Evolutionary conservation across 352 stramenopile species (phyloP).

Genomic region (Globisporangium okanoganense): DNA sequence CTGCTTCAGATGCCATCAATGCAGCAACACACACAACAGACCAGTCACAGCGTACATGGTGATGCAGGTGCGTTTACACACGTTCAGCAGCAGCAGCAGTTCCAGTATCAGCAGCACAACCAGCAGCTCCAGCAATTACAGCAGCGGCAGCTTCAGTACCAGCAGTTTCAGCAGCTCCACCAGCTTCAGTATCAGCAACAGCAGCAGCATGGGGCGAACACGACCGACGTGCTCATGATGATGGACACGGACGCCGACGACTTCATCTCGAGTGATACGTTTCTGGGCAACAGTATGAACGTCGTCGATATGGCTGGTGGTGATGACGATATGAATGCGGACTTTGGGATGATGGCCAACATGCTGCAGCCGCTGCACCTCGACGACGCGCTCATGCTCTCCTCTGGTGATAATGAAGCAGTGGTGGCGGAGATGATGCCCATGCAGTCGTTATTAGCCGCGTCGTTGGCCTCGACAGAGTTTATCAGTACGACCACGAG

Average conservation of each 20-base stretch:
- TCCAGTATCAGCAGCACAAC: too few relatives aligned
- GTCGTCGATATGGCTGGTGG: conserved; percentile 3
- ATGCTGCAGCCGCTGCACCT: conserved; percentile 16
- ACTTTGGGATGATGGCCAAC: conserved; percentile 15
- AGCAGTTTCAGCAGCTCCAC: conserved; percentile 3
- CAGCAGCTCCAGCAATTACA: not conserved
- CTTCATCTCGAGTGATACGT: conserved; percentile 2
- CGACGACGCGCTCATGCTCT: not conserved
- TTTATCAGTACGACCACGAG: not conserved
- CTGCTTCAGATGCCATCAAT: not conserved
- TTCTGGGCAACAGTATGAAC: conserved; percentile 1
- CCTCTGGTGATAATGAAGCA: not conserved
- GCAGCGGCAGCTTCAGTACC: not conserved
- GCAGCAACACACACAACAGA: not conserved
- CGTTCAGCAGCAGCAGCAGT: not conserved
- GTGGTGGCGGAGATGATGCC: not conserved
- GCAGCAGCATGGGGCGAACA: not conserved
- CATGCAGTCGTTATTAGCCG: conserved; percentile 14
- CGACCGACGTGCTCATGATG: conserved; percentile 18
- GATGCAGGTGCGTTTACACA: not conserved
- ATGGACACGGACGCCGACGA: conserved; percentile 5
- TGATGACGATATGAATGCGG: not conserved
- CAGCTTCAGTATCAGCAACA: conserved; percentile 4
- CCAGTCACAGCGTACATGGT: not conserved
- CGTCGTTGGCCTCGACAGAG: not conserved